phyloP scores from a whole-genome alignment of 805 yeast species.

The Pichia phayaonensis region DNA sequence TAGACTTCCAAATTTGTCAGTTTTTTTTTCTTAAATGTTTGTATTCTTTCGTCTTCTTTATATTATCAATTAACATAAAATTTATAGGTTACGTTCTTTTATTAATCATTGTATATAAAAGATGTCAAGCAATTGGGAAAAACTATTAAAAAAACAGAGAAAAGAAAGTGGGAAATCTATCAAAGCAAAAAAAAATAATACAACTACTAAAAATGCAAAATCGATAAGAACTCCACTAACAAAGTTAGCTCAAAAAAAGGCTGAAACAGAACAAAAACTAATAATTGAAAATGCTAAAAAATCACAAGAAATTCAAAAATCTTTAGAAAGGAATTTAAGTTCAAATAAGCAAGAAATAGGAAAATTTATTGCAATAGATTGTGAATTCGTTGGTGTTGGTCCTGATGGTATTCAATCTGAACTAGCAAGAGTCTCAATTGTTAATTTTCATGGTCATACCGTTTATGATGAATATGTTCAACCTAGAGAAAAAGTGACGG shows the following conservation, averaged over 20 bases:
- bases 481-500: conserved; percentile 71
- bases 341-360: conserved; percentile 40
- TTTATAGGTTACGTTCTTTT: too few relatives aligned
- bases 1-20: too few relatives aligned
- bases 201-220: background rate
- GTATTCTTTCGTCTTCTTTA: too few relatives aligned
- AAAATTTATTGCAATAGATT: conserved; percentile 74
- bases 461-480: conserved; percentile 67
- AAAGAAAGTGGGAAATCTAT: background rate
- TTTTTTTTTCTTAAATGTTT: too few relatives aligned
- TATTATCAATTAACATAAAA: too few relatives aligned
- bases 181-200: background rate
- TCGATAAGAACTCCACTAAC: conserved; percentile 10
- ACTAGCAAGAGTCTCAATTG: conserved; percentile 81
- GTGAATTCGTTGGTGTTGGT: conserved; percentile 93
- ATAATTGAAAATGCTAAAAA: background rate
- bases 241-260: conserved; percentile 4
- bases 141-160: background rate
- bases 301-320: background rate
- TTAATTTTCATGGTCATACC: conserved; percentile 70
- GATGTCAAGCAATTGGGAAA: conserved; percentile 1
- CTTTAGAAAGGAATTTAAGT: background rate
- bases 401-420: conserved; percentile 61
- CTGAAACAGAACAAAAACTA: background rate
- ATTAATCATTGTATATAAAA: background rate